Base-by-base conservation (phyloP, 345 rosid genomes). In the Carallia brachiata region DNA sequence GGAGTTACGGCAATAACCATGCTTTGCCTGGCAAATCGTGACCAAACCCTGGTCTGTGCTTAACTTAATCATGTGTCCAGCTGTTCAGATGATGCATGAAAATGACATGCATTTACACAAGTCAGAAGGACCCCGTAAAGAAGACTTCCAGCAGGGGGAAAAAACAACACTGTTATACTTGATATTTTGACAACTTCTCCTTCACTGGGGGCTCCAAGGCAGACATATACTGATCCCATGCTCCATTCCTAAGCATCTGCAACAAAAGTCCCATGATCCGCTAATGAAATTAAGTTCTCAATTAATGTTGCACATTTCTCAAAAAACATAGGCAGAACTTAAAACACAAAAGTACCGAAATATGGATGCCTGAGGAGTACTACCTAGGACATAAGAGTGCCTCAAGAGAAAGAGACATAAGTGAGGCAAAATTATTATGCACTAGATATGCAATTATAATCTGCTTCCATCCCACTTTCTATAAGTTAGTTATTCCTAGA, bases 241-340 rank as follows among this genome's bases (percentile, higher is more conserved):
- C 91, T 60, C 85, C 96, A 77, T 88, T 86, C 54, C 88, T 79
- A 54, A 96, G 89, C 96, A 92, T 83, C 99, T 95, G 96, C 71
- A 72, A 12, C 48, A 66, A 32, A 32, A 71, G 23, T 69, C 23
- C 13, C 48, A 62, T n/a, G 60, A 47, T 4, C 36, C 34, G 37
- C 17, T 15, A 31, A 37, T 19, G 8, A 34, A 69, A 59, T 31
- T 27, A 5, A 19, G 32, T 30, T 9, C 16, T 56, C 31, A 19
- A 30, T 30, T 0, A 44, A 44, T 12, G 50, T 4, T 13, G 17
- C 50, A 44, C 16, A 44, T 12, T 12, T 12, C 3, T 13, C 4
- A 2, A 44, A 44, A 44, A 56, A 56, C 13, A 23, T 8, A 19
- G 15, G 28, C 60, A 56, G 17, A 19, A 9, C 15, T 23, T 13